These are phyloP conservation scores for Cyberlindnera amylophila DNA, from an alignment of 805 yeast genomes.

Conservation along the genomic window DNA sequence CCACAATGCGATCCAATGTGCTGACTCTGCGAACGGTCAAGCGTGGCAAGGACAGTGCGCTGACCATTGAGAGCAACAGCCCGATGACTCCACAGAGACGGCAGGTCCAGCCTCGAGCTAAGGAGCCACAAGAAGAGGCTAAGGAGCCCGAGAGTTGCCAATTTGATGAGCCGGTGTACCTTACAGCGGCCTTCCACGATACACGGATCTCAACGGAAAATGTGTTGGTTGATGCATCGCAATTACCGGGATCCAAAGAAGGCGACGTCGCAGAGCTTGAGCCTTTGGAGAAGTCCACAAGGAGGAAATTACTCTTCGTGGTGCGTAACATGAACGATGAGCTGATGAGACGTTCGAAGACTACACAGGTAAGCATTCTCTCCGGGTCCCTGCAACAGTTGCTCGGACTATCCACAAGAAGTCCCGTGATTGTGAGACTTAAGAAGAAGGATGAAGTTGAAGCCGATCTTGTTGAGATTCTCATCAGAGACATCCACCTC, in stretches of 20 bases:
- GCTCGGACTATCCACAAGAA: slow-evolving; percentile 64
- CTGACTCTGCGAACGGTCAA: slow-evolving; percentile 28
- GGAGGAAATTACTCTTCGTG: slow-evolving; percentile 40
- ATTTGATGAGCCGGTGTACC: slow-evolving; percentile 18
- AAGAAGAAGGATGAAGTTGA: slow-evolving; percentile 47
- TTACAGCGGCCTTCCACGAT: slow-evolving; percentile 54
- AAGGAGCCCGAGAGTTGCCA: background rate
- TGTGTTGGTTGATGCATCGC: slow-evolving; percentile 57
- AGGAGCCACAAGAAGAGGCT: background rate
- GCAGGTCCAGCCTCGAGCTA: background rate
- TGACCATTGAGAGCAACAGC: slow-evolving; percentile 24
- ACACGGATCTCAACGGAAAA: slow-evolving; percentile 50
- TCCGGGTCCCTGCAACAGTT: slow-evolving; percentile 56
- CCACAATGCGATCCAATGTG: slow-evolving; percentile 26
- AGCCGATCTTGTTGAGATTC: slow-evolving; percentile 79
- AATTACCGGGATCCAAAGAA: slow-evolving; percentile 59
- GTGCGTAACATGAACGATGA: slow-evolving; percentile 35
- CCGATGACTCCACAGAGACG: slow-evolving; percentile 1
- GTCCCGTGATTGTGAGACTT: slow-evolving; percentile 55
- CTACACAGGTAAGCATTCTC: slow-evolving; percentile 49
- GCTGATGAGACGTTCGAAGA: slow-evolving; percentile 29
- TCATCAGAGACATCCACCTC: slow-evolving; percentile 72
- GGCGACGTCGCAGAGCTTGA: slow-evolving; percentile 77
- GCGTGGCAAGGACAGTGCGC: slow-evolving; percentile 20
- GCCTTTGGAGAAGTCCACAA: slow-evolving; percentile 30